A percentile compares a stretch with the other conserved stretches of the same genome.
Conservation (phyloP, 345 rosid species). For the Lepidium aucheri region DNA sequence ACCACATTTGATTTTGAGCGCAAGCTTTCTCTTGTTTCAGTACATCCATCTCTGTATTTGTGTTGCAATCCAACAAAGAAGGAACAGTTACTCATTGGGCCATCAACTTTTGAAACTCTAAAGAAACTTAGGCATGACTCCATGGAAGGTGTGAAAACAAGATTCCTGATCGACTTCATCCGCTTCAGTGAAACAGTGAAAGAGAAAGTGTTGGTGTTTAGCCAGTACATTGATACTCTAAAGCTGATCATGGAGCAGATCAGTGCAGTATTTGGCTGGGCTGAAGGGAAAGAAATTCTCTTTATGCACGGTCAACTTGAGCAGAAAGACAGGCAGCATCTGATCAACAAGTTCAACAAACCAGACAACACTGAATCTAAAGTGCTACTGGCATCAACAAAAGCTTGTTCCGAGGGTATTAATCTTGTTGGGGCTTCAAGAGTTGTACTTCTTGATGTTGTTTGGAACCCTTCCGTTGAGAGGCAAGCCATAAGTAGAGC, state of each 20-base stretch:
- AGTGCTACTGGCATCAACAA: conserved; percentile 69
- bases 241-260: conserved; percentile 41
- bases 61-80: neutral
- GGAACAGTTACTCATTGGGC: conserved; percentile 4
- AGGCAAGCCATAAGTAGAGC: conserved; percentile 84
- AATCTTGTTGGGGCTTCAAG: conserved; percentile 77
- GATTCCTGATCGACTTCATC: conserved; percentile 47
- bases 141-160: conserved; percentile 49
- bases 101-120: conserved; percentile 4
- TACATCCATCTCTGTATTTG: conserved; percentile 52
- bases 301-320: conserved; percentile 41
- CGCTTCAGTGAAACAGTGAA: conserved; percentile 30
- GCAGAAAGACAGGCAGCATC: conserved; percentile 33
- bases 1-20: conserved; percentile 20
- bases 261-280: conserved; percentile 35
- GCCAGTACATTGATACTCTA: conserved; percentile 52
- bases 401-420: conserved; percentile 73
- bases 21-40: conserved; percentile 35
- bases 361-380: conserved; percentile 37
- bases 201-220: conserved; percentile 69
- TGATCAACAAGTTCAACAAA: conserved; percentile 50
- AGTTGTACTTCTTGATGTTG: conserved; percentile 71
- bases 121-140: conserved; percentile 23
- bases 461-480: conserved; percentile 84
- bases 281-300: conserved; percentile 35